A percentile compares a stretch with the other conserved stretches of the same genome.
These are phyloP conservation scores for Cucurbita argyrosperma DNA, from an alignment of 306 rosid genomes.

Conservation along the genomic window DNA sequence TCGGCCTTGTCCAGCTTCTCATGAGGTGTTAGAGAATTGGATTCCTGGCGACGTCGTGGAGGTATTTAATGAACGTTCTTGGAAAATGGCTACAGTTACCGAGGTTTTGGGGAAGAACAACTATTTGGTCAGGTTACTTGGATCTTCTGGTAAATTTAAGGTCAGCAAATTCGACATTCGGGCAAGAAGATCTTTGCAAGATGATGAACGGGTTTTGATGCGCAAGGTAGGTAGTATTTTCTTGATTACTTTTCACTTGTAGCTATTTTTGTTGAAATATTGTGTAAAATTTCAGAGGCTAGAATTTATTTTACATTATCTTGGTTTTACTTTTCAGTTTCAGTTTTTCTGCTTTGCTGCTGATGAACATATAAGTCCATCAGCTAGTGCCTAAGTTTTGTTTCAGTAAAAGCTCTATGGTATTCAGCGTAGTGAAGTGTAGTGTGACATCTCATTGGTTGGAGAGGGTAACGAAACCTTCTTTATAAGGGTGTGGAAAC, in stretches of 20 bases:
- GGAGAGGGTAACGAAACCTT: too few species aligned
- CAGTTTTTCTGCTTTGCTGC: not conserved
- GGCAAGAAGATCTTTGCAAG: conserved; percentile 67
- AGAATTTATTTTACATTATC: not conserved
- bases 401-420: not conserved
- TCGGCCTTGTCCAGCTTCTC: conserved; percentile 70
- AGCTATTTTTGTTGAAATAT: conserved; percentile 6
- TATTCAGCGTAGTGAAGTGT: not conserved
- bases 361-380: not conserved
- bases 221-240: conserved; percentile 74
- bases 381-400: not conserved
- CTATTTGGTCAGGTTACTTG: conserved; percentile 61
- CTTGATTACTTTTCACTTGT: not conserved
- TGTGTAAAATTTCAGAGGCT: not conserved
- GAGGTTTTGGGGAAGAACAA: conserved; percentile 43
- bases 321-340: not conserved
- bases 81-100: conserved; percentile 81
- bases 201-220: conserved; percentile 59
- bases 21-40: conserved; percentile 39
- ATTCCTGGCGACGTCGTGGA: conserved; percentile 68
- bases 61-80: conserved; percentile 51
- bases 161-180: conserved; percentile 58
- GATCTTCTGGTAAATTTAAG: conserved; percentile 57
- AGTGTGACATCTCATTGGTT: too few species aligned
- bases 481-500: too few species aligned